These are phyloP conservation scores for Trifolium subterraneum DNA, from an alignment of 306 rosid genomes.

Conservation along the genomic window DNA sequence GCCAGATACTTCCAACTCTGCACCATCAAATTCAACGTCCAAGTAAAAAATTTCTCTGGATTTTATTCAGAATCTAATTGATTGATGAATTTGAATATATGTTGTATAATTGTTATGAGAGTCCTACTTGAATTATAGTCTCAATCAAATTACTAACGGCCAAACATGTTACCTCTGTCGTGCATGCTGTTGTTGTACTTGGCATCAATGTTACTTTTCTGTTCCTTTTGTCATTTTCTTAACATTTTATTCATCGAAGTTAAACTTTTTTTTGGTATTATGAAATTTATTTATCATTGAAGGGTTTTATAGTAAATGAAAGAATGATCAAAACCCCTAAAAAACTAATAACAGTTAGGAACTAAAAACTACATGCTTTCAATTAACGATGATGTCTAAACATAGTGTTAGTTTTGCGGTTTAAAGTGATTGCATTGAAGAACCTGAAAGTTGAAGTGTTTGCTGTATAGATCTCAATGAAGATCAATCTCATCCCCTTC, in stretches of 20 bases:
- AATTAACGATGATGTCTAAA: too few relatives aligned
- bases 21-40: slow-evolving; percentile 39
- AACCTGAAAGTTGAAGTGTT: neutral
- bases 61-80: slow-evolving; percentile 18
- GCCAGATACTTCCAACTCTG: slow-evolving; percentile 47
- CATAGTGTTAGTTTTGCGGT: neutral
- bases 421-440: neutral
- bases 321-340: too few relatives aligned
- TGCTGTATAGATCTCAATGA: neutral
- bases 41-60: slow-evolving; percentile 25
- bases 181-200: neutral
- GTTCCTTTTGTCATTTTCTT: too few relatives aligned
- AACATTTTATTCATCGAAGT: neutral
- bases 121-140: neutral
- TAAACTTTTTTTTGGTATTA: neutral
- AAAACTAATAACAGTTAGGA: too few relatives aligned
- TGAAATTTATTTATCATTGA: too few relatives aligned
- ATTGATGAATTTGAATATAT: neutral
- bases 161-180: neutral
- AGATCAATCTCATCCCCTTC: too few relatives aligned
- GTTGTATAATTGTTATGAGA: slow-evolving; percentile 15
- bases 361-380: too few relatives aligned
- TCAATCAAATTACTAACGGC: slow-evolving; percentile 1
- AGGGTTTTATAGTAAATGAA: too few relatives aligned
- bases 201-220: neutral